Evolutionary conservation across 352 stramenopile species (phyloP), one percentile per base, ranked within the genome.

Genomic region (Hyaloperonospora brassicae): DNA sequence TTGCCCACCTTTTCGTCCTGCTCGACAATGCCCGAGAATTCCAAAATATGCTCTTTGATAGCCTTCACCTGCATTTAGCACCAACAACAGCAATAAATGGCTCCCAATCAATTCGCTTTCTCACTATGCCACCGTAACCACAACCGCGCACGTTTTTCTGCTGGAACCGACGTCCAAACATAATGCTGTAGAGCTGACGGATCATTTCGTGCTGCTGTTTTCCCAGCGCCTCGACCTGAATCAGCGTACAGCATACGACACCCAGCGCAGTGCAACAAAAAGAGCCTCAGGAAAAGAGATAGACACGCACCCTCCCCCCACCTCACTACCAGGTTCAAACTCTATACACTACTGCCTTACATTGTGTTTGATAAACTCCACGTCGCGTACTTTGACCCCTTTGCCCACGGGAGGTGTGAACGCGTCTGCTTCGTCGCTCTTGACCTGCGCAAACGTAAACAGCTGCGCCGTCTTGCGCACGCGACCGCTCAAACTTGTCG

Each of bases 21-120:
- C 25, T 89, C 70, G 55, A 64, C 47, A 30, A 70, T 69, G 41
- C 82, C 82, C 12, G 79, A 83, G 59, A 89, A 92, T 27, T 87
- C 77, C 38, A 92, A 63, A 49, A 92, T 74, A 38, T 92, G 79
- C 53, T 89, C 73, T 64, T 89, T 92, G 48, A 89, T 88, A 24
- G 70, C 50, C 62, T 85, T 86, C 47, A 89, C 59, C 82, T 92
- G 62, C n/a, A 40, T 0, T 5, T 8, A 21, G 17, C 17, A 30
- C 43, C 36, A 40, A 12, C 27, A 8, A 34, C 4, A 34, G 8
- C 27, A 34, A 34, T 34, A 34, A 34, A 34, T 8, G 17, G 8
- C 31, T 47, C 10, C 11, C 14, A 44, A 17, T n/a, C 14, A 44
- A 24, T 22, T n/a, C 10, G 9, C 21, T 10, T 23, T 44, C 22